Evolutionary conservation across 176 grass and related monocot species (phyloP).

Genomic region (Phyllostachys edulis): DNA sequence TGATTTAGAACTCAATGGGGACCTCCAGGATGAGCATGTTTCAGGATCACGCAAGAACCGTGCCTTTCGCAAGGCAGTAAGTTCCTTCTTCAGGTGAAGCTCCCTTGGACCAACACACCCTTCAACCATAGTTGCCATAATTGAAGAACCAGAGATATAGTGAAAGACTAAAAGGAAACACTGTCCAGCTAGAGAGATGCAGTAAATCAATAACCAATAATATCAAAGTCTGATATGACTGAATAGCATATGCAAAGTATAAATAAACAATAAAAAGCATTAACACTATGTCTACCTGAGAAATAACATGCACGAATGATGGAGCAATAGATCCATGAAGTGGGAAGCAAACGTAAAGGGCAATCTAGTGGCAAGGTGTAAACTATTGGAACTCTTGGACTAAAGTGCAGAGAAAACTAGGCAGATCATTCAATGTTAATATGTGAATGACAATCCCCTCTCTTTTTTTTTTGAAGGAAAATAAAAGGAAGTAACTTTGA

Average conservation of each 20-base stretch:
- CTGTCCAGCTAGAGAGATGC: constrained; percentile 21
- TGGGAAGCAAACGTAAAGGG: not conserved
- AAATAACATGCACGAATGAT: not conserved
- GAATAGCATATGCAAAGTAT: constrained; percentile 1
- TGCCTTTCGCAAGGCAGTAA: constrained; percentile 75
- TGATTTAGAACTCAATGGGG: constrained; percentile 74
- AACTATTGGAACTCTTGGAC: not conserved
- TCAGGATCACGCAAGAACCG: constrained; percentile 83
- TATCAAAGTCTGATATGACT: constrained; percentile 25
- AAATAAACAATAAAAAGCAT: constrained; percentile 7
- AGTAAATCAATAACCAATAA: constrained; percentile 16
- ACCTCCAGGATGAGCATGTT: constrained; percentile 88
- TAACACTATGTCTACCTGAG: not conserved
- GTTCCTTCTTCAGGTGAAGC: constrained; percentile 95
- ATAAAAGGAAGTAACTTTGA: not conserved
- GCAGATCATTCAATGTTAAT: not conserved
- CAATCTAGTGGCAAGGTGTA: not conserved
- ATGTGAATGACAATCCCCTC: not conserved
- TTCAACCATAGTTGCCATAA: constrained; percentile 53
- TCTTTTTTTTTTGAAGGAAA: not conserved
- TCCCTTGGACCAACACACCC: constrained; percentile 67
- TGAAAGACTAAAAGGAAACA: constrained; percentile 28
- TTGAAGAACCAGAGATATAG: constrained; percentile 13
- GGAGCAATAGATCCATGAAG: constrained; percentile 16
- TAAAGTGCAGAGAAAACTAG: not conserved